Evolutionary conservation across 345 rosid species (phyloP).

Genomic region (Microcos paniculata): DNA sequence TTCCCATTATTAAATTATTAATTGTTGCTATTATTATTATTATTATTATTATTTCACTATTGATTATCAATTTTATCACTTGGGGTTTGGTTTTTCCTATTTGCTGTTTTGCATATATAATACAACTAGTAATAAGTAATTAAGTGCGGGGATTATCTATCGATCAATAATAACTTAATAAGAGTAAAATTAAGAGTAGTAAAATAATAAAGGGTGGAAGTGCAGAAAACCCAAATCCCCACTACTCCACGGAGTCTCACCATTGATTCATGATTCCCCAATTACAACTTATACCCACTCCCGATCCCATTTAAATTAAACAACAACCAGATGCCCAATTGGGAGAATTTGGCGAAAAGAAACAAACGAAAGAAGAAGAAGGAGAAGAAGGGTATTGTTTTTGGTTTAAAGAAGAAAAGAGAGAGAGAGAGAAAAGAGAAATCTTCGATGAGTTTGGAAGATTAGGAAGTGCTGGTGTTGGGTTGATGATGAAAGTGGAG

Average conservation of each 20-base stretch:
- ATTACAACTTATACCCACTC: neutral
- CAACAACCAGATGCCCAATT: conserved; percentile 14
- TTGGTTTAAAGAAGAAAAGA: neutral
- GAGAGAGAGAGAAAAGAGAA: neutral
- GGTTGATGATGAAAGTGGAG: conserved; percentile 7
- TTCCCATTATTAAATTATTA: conserved; percentile 52
- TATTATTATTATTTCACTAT: neutral
- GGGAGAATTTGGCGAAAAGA: no score
- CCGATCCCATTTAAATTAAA: neutral
- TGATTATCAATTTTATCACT: conserved; percentile 5
- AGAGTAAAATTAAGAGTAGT: no score
- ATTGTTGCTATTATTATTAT: neutral
- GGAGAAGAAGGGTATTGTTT: neutral
- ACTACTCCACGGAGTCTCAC: conserved; percentile 34
- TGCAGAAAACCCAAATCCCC: conserved; percentile 11
- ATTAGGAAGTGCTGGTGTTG: neutral
- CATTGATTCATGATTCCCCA: conserved; percentile 29
- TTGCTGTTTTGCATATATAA: neutral
- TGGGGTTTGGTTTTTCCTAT: neutral
- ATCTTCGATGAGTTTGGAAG: conserved; percentile 34
- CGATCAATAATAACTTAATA: neutral
- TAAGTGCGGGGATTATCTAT: neutral
- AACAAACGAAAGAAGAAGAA: neutral
- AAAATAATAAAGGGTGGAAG: neutral
- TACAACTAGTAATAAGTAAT: neutral